A percentile compares a stretch with the other conserved stretches of the same genome.
Conservation (phyloP, 2,329 filamentous ascomycete species). For the Sporothrix brasiliensis region DNA sequence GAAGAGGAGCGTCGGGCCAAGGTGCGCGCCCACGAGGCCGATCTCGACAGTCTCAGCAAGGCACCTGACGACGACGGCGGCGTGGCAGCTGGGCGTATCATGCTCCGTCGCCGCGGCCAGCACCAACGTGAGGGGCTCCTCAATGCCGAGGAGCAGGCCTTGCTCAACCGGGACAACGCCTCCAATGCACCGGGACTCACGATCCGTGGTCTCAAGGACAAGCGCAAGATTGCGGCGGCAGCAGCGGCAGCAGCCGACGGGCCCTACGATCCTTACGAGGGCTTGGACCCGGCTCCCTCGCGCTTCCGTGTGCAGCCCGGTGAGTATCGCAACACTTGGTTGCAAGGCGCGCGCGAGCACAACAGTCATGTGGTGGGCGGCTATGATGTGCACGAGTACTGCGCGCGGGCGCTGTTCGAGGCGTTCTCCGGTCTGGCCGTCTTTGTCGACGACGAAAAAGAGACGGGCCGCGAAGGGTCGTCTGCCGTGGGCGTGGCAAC, state of each 20-base stretch:
- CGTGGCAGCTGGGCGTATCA: constrained; percentile 58
- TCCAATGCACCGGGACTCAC: constrained; percentile 50
- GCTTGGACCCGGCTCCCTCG: constrained; percentile 66
- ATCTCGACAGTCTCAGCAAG: constrained; percentile 69
- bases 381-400: constrained; percentile 81
- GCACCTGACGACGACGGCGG: constrained; percentile 52
- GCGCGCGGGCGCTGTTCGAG: constrained; percentile 77
- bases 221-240: constrained; percentile 43
- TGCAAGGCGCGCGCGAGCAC: constrained; percentile 68
- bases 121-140: constrained; percentile 42
- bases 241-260: constrained; percentile 61
- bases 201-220: constrained; percentile 79
- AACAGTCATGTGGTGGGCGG: constrained; percentile 73
- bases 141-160: constrained; percentile 48
- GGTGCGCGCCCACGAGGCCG: constrained; percentile 65
- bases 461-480: constrained; percentile 42
- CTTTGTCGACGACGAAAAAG: constrained; percentile 79
- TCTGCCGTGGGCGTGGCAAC: constrained; percentile 44
- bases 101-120: constrained; percentile 74
- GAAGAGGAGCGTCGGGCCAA: constrained; percentile 69
- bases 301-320: constrained; percentile 68
- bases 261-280: constrained; percentile 87
- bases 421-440: constrained; percentile 88
- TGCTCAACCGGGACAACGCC: constrained; percentile 34
- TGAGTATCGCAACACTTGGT: constrained; percentile 73